A percentile compares a stretch with the other conserved stretches of the same genome.
phyloP scores from a whole-genome alignment of 2,329 filamentous ascomycete species.

The Gyromitra esculenta region DNA sequence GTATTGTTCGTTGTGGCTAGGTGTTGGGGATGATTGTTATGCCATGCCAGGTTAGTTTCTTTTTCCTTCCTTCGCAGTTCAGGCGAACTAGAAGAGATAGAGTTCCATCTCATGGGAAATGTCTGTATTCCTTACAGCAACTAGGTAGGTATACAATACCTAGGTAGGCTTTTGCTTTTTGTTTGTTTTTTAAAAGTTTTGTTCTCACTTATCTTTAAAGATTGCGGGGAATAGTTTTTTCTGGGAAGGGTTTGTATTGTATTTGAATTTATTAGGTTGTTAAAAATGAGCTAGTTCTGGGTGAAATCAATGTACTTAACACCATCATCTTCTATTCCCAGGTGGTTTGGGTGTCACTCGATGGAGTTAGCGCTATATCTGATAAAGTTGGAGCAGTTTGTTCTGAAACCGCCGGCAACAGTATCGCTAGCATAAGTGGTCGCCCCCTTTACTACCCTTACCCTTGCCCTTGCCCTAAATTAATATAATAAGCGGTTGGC shows the following conservation, averaged over 20 bases:
- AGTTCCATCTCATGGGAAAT: background rate
- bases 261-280: too few species aligned
- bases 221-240: background rate
- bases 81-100: background rate
- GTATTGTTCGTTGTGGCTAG: background rate
- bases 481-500: background rate
- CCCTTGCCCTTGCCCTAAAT: background rate
- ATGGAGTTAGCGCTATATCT: too few species aligned
- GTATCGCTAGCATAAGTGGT: too few species aligned
- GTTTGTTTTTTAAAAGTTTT: background rate
- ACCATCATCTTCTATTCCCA: too few species aligned
- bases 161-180: background rate
- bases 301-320: too few species aligned
- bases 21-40: background rate
- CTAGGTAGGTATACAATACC: background rate
- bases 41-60: background rate
- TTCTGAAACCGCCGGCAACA: too few species aligned
- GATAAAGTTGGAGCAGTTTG: too few species aligned
- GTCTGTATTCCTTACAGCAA: background rate
- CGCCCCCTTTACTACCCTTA: background rate
- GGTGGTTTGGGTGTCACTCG: too few species aligned
- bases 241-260: background rate
- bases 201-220: background rate
- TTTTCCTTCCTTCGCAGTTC: background rate
- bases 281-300: too few species aligned